phyloP scores from a whole-genome alignment of 768 basidiomycete species.

The Termitomyces sp. region DNA sequence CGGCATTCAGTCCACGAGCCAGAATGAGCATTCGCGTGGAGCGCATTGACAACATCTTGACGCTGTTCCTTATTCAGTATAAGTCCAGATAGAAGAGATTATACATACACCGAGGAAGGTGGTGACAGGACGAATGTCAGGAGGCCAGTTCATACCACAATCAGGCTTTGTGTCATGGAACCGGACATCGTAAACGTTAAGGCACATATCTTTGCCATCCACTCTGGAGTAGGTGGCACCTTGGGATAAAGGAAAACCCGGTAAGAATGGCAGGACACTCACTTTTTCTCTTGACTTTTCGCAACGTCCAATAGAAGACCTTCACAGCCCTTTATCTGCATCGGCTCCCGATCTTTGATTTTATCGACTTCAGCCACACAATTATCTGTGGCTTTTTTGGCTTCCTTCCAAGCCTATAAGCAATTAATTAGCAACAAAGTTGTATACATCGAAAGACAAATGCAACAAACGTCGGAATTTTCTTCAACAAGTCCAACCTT shows the following conservation, averaged over 20 bases:
- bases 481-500: constrained; percentile 74
- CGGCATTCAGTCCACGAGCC: constrained; percentile 89
- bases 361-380: constrained; percentile 48
- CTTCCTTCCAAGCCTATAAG: constrained; percentile 52
- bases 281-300: constrained; percentile 35
- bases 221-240: constrained; percentile 35
- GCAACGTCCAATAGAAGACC: constrained; percentile 43
- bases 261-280: constrained; percentile 6
- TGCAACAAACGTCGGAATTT: constrained; percentile 53
- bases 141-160: constrained; percentile 99
- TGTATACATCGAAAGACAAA: not conserved
- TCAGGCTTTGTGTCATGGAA: constrained; percentile 79
- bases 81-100: not conserved
- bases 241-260: not conserved
- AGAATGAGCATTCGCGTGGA: constrained; percentile 76
- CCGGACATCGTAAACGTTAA: constrained; percentile 95
- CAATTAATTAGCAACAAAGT: not conserved
- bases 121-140: constrained; percentile 71
- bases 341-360: constrained; percentile 47
- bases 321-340: constrained; percentile 55
- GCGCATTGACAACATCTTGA: constrained; percentile 68
- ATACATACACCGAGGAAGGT: constrained; percentile 72
- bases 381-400: constrained; percentile 49
- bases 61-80: constrained; percentile 43
- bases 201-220: constrained; percentile 67